Percentiles rank a stretch among this genome's conserved stretches.
phyloP scores from a whole-genome alignment of 2,329 filamentous ascomycete species.

The Dryadomyces quercivorus region DNA sequence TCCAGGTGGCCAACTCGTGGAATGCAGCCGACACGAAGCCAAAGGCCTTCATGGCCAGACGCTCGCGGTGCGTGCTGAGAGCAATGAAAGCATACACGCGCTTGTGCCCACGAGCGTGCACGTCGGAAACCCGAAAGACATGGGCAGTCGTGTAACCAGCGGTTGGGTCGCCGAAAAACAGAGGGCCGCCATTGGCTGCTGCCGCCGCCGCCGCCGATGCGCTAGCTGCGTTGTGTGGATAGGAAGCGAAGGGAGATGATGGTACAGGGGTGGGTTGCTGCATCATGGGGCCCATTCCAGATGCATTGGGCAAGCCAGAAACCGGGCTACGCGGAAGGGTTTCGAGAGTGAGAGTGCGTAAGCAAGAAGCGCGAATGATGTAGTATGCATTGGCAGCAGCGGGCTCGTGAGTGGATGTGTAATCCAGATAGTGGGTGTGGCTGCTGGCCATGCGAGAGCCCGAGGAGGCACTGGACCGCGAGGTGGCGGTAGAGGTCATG shows the following conservation, averaged over 20 bases:
- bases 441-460: slow-evolving; percentile 21
- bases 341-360: slow-evolving; percentile 55
- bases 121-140: slow-evolving; percentile 57
- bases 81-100: slow-evolving; percentile 58
- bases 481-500: slow-evolving; percentile 31
- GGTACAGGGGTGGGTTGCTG: slow-evolving; percentile 13
- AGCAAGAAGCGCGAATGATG: slow-evolving; percentile 52
- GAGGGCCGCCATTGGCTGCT: slow-evolving; percentile 46
- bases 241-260: slow-evolving; percentile 31
- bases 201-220: slow-evolving; percentile 33
- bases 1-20: slow-evolving; percentile 52
- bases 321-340: slow-evolving; percentile 45
- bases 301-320: slow-evolving; percentile 25
- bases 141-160: slow-evolving; percentile 59
- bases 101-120: slow-evolving; percentile 55
- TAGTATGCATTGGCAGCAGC: slow-evolving; percentile 50
- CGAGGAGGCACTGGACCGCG: slow-evolving; percentile 41
- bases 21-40: slow-evolving; percentile 50
- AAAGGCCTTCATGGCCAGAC: slow-evolving; percentile 54
- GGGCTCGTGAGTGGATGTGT: slow-evolving; percentile 57
- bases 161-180: slow-evolving; percentile 54
- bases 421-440: slow-evolving; percentile 55
- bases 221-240: slow-evolving; percentile 33
- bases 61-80: slow-evolving; percentile 52
- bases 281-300: slow-evolving; percentile 12